Conservation (phyloP, 2,329 filamentous ascomycete species). For the Penicillium verrucosum region DNA sequence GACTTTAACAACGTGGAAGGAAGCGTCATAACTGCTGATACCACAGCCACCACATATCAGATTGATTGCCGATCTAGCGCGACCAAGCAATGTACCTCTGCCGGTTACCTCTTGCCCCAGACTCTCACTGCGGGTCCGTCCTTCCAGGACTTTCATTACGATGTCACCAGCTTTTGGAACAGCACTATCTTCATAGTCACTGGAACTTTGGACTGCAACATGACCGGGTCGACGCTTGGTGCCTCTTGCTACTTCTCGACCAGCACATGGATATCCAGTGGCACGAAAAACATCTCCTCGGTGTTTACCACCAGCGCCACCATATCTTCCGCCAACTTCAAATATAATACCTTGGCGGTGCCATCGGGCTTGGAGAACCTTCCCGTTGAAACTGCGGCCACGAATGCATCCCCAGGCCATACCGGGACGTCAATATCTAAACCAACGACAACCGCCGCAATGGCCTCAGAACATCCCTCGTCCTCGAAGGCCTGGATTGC, state of each 20-base stretch:
- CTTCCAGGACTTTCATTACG: neutral
- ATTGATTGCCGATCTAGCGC: neutral
- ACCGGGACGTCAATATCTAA: neutral
- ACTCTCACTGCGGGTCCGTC: neutral
- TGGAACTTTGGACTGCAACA: neutral
- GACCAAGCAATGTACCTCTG: neutral
- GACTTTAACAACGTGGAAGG: neutral
- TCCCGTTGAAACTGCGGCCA: neutral
- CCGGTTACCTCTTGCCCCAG: neutral
- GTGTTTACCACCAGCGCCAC: neutral
- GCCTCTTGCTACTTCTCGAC: neutral
- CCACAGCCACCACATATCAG: neutral
- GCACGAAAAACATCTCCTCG: neutral
- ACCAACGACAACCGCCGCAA: neutral
- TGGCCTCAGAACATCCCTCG: neutral
- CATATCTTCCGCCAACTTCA: neutral
- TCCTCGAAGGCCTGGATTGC: neutral
- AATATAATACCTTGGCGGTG: neutral
- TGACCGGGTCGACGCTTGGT: neutral
- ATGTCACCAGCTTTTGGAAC: neutral
- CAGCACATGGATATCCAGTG: neutral
- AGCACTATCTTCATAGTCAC: neutral
- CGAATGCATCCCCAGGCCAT: neutral
- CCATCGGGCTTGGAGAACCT: neutral
- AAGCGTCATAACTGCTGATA: neutral